These are phyloP conservation scores for Hura crepitans DNA, from an alignment of 441 rosid genomes.

Conservation along the genomic window DNA sequence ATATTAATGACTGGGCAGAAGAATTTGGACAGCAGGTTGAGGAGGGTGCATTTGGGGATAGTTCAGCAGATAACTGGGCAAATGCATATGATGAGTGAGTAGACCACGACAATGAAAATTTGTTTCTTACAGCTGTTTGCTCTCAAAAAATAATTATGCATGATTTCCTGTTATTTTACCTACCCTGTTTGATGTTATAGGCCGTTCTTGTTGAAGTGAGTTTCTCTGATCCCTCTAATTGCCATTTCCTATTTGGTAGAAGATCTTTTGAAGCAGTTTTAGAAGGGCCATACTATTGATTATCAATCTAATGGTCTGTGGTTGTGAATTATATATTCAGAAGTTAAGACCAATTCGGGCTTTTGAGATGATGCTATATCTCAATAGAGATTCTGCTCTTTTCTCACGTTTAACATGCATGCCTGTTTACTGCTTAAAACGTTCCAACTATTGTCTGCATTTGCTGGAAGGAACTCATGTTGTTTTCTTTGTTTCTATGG, in stretches of 20 bases:
- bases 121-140: background rate
- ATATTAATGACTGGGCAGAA: constrained; percentile 86
- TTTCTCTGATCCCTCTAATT: background rate
- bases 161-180: background rate
- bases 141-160: background rate
- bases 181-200: background rate
- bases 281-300: background rate
- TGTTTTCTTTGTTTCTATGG: background rate
- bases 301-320: background rate
- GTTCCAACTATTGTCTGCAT: background rate
- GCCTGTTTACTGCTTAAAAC: background rate
- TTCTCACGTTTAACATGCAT: background rate
- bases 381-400: background rate
- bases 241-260: background rate
- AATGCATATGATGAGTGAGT: constrained; percentile 94
- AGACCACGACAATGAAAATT: background rate
- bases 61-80: constrained; percentile 76
- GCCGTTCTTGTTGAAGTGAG: background rate
- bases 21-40: constrained; percentile 74
- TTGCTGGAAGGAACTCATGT: no score
- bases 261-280: constrained; percentile 1
- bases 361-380: background rate
- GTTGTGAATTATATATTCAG: background rate
- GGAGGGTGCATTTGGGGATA: constrained; percentile 63
- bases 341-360: background rate